Base-by-base conservation (phyloP, 2,329 filamentous ascomycete genomes). In the Neopestalotiopsis sp. region DNA sequence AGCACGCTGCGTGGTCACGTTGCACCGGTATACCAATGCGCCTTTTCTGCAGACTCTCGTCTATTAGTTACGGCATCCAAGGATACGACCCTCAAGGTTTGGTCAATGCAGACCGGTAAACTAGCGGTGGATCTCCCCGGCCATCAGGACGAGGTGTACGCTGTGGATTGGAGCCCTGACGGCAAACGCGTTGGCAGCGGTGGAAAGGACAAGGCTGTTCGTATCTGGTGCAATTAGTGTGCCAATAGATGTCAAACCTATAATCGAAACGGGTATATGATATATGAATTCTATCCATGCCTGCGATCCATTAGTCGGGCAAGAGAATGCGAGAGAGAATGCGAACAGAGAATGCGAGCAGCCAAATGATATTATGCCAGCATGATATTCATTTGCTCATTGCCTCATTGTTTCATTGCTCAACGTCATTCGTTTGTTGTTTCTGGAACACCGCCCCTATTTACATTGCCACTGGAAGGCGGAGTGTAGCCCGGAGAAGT, bases 111-210 rank as follows among this genome's bases (percentile, higher is more conserved):
- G 71, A 94, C 92, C 1, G 92, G 91, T 65, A 97, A 97, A 81
- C 82, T 99, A 69, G 89, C 90, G 3, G 83, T 84, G 62, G 95
- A 98, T 82, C 84, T 98, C 60, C 94, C 95, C 0, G 94, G 95
- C 0, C 95, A 98, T 79, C 89, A 93, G 78, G 95, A 97, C 75
- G 94, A 98, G 79, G 95, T 98, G 0, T 98, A 95, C 80, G 94
- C 95, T 0, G 91, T 98, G 13, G 95, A 98, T 79, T 98, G 95
- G 96, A 95, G 93, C 74, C 92, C 94, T 0, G 95, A 98, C 78
- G 96, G 96, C 9, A 89, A 94, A 74, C 91, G 91, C 74, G 95
- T 98, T 17, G 94, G 91, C 20, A 97, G 94, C 79, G 96, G 95
- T 67, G 96, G 96, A 10, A 95, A 95, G 78, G 96, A 99, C 80